phyloP scores from a whole-genome alignment of 2,329 filamentous ascomycete species.

The Plectosphaerella cucumerina region DNA sequence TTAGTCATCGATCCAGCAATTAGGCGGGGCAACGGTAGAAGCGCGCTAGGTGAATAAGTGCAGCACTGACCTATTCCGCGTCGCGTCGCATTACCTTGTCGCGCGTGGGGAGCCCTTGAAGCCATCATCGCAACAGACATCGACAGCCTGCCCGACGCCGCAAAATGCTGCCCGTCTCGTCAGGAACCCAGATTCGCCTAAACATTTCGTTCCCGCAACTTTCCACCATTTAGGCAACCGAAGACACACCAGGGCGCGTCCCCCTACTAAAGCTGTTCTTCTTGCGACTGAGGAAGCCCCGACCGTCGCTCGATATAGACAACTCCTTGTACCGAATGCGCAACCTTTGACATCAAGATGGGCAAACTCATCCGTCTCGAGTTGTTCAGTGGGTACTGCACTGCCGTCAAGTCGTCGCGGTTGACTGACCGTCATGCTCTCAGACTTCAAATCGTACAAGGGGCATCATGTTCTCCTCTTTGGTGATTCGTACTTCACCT shows the following conservation, averaged over 20 bases:
- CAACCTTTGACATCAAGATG: slow-evolving; percentile 54
- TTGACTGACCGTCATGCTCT: no score
- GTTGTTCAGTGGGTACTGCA: slow-evolving; percentile 66
- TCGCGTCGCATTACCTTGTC: slow-evolving; percentile 1
- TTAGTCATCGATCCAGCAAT: no score
- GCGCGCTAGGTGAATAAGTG: not conserved
- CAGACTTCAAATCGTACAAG: slow-evolving; percentile 98
- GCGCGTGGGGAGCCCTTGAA: slow-evolving; percentile 3
- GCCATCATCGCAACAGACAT: not conserved
- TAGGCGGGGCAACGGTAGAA: not conserved
- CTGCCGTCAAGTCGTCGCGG: not conserved
- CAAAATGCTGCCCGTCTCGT: not conserved
- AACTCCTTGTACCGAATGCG: not conserved
- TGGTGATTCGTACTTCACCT: slow-evolving; percentile 97
- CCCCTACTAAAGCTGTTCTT: no score
- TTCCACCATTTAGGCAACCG: no score
- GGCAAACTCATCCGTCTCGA: slow-evolving; percentile 94
- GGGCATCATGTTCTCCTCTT: slow-evolving; percentile 92
- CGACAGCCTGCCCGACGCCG: slow-evolving; percentile 2
- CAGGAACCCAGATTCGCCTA: no score
- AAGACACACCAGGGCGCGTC: no score
- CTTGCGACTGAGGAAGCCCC: no score
- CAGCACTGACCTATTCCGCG: not conserved
- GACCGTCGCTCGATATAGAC: no score
- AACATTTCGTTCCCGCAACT: no score